phyloP scores from a whole-genome alignment of 768 basidiomycete species.

The Auricularia heimuer region DNA sequence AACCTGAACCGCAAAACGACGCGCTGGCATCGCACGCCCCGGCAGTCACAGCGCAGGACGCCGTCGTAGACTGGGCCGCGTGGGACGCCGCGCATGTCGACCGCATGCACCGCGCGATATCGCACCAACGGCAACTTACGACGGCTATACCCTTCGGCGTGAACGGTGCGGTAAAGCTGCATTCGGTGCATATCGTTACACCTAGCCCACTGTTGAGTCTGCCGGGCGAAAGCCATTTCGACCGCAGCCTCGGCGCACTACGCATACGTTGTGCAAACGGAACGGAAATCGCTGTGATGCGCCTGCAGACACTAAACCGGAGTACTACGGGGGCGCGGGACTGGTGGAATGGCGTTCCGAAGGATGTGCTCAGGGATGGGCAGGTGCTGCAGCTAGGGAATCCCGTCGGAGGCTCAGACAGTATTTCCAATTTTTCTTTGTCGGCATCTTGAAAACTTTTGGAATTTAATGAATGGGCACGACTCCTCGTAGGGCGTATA shows the following conservation, averaged over 20 bases:
- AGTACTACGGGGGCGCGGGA: constrained; percentile 44
- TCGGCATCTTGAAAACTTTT: no score
- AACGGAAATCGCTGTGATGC: constrained; percentile 42
- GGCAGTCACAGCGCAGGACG: constrained; percentile 43
- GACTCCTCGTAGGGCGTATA: no score
- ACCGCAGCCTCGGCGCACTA: constrained; percentile 30
- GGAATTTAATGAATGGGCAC: no score
- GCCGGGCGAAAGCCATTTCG: constrained; percentile 37
- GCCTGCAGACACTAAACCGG: constrained; percentile 55
- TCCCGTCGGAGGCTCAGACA: neutral
- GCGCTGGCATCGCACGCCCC: constrained; percentile 42
- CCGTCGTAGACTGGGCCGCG: constrained; percentile 43
- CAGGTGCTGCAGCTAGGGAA: neutral
- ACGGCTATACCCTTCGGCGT: neutral
- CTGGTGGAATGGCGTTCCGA: constrained; percentile 69
- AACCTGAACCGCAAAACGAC: constrained; percentile 35
- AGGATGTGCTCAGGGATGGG: constrained; percentile 12
- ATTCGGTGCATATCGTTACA: neutral
- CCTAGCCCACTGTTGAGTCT: constrained; percentile 11
- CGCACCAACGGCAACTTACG: constrained; percentile 38
- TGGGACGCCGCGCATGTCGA: constrained; percentile 50
- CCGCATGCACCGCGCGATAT: constrained; percentile 49
- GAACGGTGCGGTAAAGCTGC: neutral
- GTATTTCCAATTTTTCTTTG: neutral
- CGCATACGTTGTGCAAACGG: constrained; percentile 46